Base-by-base conservation (phyloP, 495 filamentous ascomycete genomes). In the Margaritispora aquatica region DNA sequence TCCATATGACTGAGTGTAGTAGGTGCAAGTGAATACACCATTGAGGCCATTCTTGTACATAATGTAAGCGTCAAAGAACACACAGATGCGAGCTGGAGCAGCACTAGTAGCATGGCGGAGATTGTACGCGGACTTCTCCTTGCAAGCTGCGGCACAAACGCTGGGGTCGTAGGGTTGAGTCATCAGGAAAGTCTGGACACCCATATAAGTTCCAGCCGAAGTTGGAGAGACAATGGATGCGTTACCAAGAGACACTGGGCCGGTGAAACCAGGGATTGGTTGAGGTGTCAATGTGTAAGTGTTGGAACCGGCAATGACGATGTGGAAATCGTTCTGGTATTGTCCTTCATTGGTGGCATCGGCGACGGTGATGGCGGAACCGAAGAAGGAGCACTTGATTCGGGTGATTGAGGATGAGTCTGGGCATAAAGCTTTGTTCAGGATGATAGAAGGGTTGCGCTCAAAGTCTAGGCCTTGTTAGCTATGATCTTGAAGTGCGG, bases 341-440 rank as follows among this genome's bases (percentile, higher is more conserved):
- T 75, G 66, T 11, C 72, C 74, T 8, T 26, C 34, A 51, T 74
- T 74, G 24, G 55, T 70, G 21, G 76, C 75, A 1, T 64, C 63
- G 2, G 47, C 57, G 27, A 60, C 54, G 0, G 65, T 51, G 47
- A 77, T 58, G 26, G 63, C 55, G 20, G 62, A 66, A 26, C 74
- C 74, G 71, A 73, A 81, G 64, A 79, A 77, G 21, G 75, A 71
- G 63, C 79, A 82, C 68, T 80, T 80, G 69, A 77, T 78, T 51
- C 74, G 73, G 26, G 76, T 79, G 47, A 73, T 73, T 22, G 72
- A 71, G 9, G 75, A 52, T 0, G 79, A 77, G 57, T 79, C 70
- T 47, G 62, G 63, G 66, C 74, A 75, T 55, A 60, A 69, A 1
- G 70, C 69, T 41, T 70, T 69, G 50, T 68, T 62, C 1, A 52